Percentiles rank a stretch among this genome's conserved stretches.
Conservation (phyloP, 257 asterid species). For the Petunia secreta region DNA sequence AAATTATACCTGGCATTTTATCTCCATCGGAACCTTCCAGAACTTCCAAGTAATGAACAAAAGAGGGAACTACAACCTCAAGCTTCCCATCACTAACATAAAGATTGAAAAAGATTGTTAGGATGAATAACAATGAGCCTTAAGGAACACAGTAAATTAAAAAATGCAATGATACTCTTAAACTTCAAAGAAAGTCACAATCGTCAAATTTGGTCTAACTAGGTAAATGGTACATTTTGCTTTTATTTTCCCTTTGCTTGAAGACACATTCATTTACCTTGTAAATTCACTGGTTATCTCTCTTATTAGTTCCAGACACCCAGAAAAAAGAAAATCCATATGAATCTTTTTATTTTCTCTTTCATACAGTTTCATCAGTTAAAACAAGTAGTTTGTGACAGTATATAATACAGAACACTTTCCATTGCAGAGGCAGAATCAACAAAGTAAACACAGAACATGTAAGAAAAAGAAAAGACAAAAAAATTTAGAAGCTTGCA, state of each 20-base stretch:
- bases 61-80: conserved; percentile 92
- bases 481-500: neutral
- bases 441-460: neutral
- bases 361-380: neutral
- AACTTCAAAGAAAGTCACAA: conserved; percentile 8
- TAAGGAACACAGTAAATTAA: neutral
- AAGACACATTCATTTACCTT: conserved; percentile 19
- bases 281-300: conserved; percentile 20
- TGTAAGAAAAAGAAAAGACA: conserved; percentile 3
- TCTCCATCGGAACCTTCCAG: conserved; percentile 99
- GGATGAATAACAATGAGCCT: neutral
- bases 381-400: conserved; percentile 18
- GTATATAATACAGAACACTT: neutral
- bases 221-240: conserved; percentile 4
- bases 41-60: conserved; percentile 98
- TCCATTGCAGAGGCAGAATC: neutral
- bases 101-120: conserved; percentile 20
- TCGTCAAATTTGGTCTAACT: conserved; percentile 11
- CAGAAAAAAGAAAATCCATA: conserved; percentile 3
- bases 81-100: conserved; percentile 90
- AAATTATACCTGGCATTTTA: conserved; percentile 81
- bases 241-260: conserved; percentile 6
- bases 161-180: conserved; percentile 4
- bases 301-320: neutral
- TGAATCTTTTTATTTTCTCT: conserved; percentile 6